These are phyloP conservation scores for Kluyveromyces marxianus DNA, from an alignment of 1,139 yeast species.

Conservation along the genomic window DNA sequence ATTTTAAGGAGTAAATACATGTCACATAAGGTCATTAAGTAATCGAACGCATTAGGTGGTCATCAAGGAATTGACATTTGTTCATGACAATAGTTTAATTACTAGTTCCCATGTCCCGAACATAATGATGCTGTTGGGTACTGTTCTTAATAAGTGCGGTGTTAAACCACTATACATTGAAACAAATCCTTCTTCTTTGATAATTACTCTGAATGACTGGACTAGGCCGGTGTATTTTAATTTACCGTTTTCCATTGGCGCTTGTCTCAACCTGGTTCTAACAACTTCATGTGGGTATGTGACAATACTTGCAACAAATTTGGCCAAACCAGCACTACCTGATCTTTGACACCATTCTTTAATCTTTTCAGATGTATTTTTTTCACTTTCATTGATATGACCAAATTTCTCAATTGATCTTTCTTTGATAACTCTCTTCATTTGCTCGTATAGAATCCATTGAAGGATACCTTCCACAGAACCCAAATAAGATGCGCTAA, in stretches of 20 bases:
- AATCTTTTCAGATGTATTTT: slow-evolving; percentile 57
- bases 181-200: slow-evolving; percentile 84
- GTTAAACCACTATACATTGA: slow-evolving; percentile 98
- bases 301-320: slow-evolving; percentile 81
- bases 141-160: slow-evolving; percentile 92
- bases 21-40: not conserved
- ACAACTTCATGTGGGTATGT: slow-evolving; percentile 98
- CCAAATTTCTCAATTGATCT: slow-evolving; percentile 41
- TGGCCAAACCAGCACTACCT: slow-evolving; percentile 97
- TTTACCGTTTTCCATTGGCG: slow-evolving; percentile 73
- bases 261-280: slow-evolving; percentile 91
- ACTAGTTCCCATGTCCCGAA: slow-evolving; percentile 98
- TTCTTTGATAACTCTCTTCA: slow-evolving; percentile 63
- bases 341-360: slow-evolving; percentile 93
- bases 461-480: slow-evolving; percentile 90
- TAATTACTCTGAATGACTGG: slow-evolving; percentile 74
- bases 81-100: slow-evolving; percentile 52
- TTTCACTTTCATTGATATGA: slow-evolving; percentile 34
- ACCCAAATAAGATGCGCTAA: slow-evolving; percentile 91
- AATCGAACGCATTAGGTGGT: not conserved
- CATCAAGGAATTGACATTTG: not conserved
- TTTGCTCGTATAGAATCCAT: slow-evolving; percentile 95
- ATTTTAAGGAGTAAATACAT: not conserved
- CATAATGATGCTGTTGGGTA: slow-evolving; percentile 96
- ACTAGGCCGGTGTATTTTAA: slow-evolving; percentile 85